phyloP scores from a whole-genome alignment of 257 asterid species.

The Nicotiana paniculata region DNA sequence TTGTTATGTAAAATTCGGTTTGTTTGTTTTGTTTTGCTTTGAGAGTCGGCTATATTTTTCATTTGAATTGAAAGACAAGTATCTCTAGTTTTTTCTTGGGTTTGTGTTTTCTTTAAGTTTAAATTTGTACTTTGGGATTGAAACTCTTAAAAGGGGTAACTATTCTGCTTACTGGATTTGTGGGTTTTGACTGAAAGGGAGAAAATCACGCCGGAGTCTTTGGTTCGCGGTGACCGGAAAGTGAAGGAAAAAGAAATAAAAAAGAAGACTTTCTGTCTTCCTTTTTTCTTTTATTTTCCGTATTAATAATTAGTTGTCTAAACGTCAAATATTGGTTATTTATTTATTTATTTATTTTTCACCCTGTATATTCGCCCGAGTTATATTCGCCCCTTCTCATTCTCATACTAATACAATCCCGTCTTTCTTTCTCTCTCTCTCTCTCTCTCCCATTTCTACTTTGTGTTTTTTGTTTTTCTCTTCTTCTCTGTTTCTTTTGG shows the following conservation, averaged over 20 bases:
- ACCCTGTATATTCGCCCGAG: slow-evolving; percentile 21
- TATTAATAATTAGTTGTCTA: slow-evolving; percentile 39
- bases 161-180: not conserved
- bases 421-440: slow-evolving; percentile 41
- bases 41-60: slow-evolving; percentile 15
- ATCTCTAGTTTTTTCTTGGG: not conserved
- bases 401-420: slow-evolving; percentile 41
- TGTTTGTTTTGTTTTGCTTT: not conserved
- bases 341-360: slow-evolving; percentile 15
- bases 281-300: slow-evolving; percentile 1
- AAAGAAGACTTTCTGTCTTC: slow-evolving; percentile 18
- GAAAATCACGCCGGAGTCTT: slow-evolving; percentile 30
- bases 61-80: slow-evolving; percentile 25
- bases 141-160: slow-evolving; percentile 8
- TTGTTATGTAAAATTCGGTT: not conserved
- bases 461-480: slow-evolving; percentile 4
- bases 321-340: slow-evolving; percentile 56
- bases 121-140: not conserved
- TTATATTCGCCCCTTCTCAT: slow-evolving; percentile 8
- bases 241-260: not conserved
- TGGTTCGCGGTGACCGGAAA: slow-evolving; percentile 33
- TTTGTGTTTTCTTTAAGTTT: slow-evolving; percentile 19
- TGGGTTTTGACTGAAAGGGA: not conserved
- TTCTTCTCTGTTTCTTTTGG: slow-evolving; percentile 12
- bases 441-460: slow-evolving; percentile 19